Evolutionary conservation across 2,329 filamentous ascomycete genomes (phyloP).

Genomic region (Aspergillus fumigatus): DNA sequence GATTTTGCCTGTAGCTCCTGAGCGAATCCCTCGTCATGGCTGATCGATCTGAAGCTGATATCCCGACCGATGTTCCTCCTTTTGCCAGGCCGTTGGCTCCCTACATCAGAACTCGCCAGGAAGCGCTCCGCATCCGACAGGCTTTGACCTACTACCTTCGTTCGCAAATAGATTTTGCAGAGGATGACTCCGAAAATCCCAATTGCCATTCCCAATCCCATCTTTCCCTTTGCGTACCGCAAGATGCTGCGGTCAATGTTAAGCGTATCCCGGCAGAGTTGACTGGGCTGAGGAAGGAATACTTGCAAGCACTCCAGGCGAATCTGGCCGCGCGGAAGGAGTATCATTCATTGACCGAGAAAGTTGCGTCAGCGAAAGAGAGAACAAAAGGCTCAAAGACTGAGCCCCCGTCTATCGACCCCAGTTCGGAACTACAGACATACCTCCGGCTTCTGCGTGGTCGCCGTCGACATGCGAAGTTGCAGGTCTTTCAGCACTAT

Average conservation of each 20-base stretch:
- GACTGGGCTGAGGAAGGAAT: constrained; percentile 40
- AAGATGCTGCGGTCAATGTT: constrained; percentile 28
- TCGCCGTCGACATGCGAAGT: constrained; percentile 41
- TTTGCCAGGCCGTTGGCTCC: constrained; percentile 34
- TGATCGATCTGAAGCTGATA: constrained; percentile 10
- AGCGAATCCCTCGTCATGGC: constrained; percentile 17
- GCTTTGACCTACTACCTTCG: constrained; percentile 35
- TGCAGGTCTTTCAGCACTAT: constrained; percentile 45
- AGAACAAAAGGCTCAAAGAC: constrained; percentile 18
- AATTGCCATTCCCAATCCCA: constrained; percentile 24
- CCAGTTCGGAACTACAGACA: constrained; percentile 27
- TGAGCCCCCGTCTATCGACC: constrained; percentile 12
- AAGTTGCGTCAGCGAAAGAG: constrained; percentile 24
- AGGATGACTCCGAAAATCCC: constrained; percentile 22
- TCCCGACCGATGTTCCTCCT: constrained; percentile 27
- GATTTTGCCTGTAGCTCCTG: neutral
- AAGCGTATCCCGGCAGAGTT: constrained; percentile 37
- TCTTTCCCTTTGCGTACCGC: constrained; percentile 32
- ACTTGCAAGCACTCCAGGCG: constrained; percentile 43
- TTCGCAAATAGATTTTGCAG: constrained; percentile 31
- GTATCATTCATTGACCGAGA: constrained; percentile 31
- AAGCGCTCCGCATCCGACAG: constrained; percentile 37
- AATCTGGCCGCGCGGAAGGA: constrained; percentile 39
- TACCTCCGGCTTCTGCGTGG: constrained; percentile 46
- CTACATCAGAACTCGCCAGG: constrained; percentile 37